Evolutionary conservation across 2,329 filamentous ascomycete species (phyloP).

Genomic region (Claviceps monticola): DNA sequence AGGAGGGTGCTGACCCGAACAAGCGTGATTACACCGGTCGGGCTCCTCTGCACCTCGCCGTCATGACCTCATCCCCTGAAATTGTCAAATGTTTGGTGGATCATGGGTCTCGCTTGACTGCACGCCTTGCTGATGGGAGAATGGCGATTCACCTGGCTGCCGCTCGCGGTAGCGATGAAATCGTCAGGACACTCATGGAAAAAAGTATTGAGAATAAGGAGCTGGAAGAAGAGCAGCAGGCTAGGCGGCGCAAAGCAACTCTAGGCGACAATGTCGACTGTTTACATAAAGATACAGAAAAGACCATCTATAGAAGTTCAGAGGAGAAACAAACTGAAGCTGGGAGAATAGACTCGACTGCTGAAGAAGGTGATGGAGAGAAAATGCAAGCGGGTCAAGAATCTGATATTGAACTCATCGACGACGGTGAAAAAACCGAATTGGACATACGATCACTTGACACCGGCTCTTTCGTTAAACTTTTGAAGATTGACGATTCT

Average conservation of each 20-base stretch:
- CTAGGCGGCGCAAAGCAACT: constrained; percentile 29
- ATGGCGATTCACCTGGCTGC: constrained; percentile 77
- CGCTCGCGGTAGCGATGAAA: constrained; percentile 50
- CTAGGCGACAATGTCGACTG: constrained; percentile 8
- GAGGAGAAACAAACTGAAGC: constrained; percentile 2
- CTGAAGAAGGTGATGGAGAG: constrained; percentile 7
- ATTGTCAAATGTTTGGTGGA: constrained; percentile 61
- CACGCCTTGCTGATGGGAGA: constrained; percentile 63
- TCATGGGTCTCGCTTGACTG: constrained; percentile 56
- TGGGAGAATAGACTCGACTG: neutral
- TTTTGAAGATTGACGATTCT: constrained; percentile 32
- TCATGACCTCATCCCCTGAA: constrained; percentile 51
- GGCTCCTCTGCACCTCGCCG: constrained; percentile 65
- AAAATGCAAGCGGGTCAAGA: constrained; percentile 10
- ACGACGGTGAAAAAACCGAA: constrained; percentile 33
- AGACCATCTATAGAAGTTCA: neutral
- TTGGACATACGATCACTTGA: constrained; percentile 37
- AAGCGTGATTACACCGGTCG: constrained; percentile 65
- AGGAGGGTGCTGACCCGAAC: constrained; percentile 58
- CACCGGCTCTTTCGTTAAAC: constrained; percentile 64
- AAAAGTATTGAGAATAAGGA: constrained; percentile 65
- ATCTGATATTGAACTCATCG: constrained; percentile 32
- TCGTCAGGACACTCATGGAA: constrained; percentile 57
- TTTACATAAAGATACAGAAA: constrained; percentile 3
- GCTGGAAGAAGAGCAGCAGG: constrained; percentile 44